Evolutionary conservation across 2,329 filamentous ascomycete genomes (phyloP).

Genomic region (Thelonectria blattea): DNA sequence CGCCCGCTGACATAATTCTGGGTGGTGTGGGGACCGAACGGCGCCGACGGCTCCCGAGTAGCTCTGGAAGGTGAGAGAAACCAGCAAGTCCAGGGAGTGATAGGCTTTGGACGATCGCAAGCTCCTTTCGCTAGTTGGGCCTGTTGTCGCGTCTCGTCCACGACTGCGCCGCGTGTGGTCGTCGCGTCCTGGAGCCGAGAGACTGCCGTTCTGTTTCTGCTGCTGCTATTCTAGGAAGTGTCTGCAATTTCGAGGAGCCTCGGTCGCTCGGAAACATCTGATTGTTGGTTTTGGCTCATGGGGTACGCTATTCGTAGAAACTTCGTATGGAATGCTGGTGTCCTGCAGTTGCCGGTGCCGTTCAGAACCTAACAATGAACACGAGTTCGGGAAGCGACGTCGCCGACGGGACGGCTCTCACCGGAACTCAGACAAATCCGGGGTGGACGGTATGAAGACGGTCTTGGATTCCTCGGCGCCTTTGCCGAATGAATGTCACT

Average conservation of each 20-base stretch:
- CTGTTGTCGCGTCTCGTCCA: conserved; percentile 17
- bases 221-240: conserved; percentile 17
- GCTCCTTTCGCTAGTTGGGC: conserved; percentile 15
- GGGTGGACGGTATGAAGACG: not conserved
- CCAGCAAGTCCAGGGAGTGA: not conserved
- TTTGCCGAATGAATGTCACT: not conserved
- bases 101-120: conserved; percentile 26
- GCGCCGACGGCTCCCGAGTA: conserved; percentile 13
- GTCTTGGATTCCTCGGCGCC: not conserved
- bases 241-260: conserved; percentile 11
- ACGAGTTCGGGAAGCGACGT: conserved; percentile 5
- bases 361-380: not conserved
- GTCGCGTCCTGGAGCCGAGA: conserved; percentile 5
- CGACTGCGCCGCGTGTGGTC: conserved; percentile 11
- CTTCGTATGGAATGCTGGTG: not conserved
- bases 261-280: conserved; percentile 17
- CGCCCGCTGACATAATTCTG: conserved; percentile 23
- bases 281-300: not conserved
- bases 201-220: conserved; percentile 15
- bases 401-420: not conserved
- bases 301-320: no score
- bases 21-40: conserved; percentile 26
- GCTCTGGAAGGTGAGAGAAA: not conserved
- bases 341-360: not conserved
- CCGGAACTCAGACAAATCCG: not conserved